Evolutionary conservation across 164 flowering plant species (phyloP).

Genomic region (Vitis amurensis): DNA sequence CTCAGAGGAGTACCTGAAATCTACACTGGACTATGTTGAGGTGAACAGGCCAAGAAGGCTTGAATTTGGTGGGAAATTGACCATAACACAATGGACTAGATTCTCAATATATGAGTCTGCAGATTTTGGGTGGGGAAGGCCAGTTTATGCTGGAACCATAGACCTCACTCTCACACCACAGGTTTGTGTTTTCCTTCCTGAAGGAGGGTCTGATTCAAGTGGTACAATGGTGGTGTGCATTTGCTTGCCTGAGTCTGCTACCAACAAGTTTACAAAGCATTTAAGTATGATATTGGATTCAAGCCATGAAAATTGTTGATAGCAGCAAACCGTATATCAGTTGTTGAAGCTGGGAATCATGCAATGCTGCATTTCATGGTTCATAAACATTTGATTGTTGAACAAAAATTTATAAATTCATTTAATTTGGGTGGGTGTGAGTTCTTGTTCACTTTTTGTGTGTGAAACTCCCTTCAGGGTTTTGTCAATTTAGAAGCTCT

Average conservation of each 20-base stretch:
- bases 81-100: slow-evolving; percentile 91
- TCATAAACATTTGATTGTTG: too few species aligned
- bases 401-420: too few species aligned
- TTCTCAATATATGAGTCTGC: slow-evolving; percentile 71
- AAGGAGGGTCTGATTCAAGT: slow-evolving; percentile 30
- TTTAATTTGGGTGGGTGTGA: too few species aligned
- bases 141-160: slow-evolving; percentile 75
- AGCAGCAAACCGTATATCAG: background rate
- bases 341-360: too few species aligned
- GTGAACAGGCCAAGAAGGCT: slow-evolving; percentile 60
- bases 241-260: slow-evolving; percentile 75
- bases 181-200: slow-evolving; percentile 76
- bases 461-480: too few species aligned
- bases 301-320: background rate
- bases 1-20: slow-evolving; percentile 71
- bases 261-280: slow-evolving; percentile 43
- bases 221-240: slow-evolving; percentile 67
- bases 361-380: too few species aligned
- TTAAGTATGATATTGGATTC: slow-evolving; percentile 23
- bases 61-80: slow-evolving; percentile 80
- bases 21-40: slow-evolving; percentile 66
- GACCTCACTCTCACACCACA: slow-evolving; percentile 88
- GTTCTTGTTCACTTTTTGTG: too few species aligned
- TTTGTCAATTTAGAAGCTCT: too few species aligned
- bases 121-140: slow-evolving; percentile 87